phyloP scores from a whole-genome alignment of 2,329 filamentous ascomycete genomes.

The Penicillium sp. region DNA sequence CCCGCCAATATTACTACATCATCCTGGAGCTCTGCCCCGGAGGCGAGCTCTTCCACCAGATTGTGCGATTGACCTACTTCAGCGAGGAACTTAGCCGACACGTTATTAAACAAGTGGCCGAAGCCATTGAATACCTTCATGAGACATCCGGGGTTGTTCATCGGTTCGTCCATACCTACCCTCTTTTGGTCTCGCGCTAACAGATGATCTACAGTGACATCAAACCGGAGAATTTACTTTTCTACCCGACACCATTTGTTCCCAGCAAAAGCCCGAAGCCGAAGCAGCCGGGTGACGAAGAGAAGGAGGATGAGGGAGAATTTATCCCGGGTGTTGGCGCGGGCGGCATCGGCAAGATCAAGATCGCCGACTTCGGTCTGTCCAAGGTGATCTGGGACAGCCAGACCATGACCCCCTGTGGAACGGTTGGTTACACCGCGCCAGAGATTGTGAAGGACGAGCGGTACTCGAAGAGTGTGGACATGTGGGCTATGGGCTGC shows the following conservation, averaged over 20 bases:
- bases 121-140: constrained; percentile 89
- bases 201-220: constrained; percentile 52
- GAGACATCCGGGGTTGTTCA: constrained; percentile 95
- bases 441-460: constrained; percentile 99
- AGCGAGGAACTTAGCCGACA: constrained; percentile 93
- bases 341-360: constrained; percentile 91
- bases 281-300: constrained; percentile 83
- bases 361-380: constrained; percentile 96
- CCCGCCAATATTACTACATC: constrained; percentile 94
- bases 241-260: constrained; percentile 79
- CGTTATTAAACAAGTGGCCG: constrained; percentile 92
- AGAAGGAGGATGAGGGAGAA: constrained; percentile 95
- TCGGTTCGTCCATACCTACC: constrained; percentile 63
- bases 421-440: constrained; percentile 95
- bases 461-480: constrained; percentile 95
- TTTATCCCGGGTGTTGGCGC: constrained; percentile 78
- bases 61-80: constrained; percentile 96
- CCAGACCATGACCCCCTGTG: constrained; percentile 98
- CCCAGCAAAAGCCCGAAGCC: constrained; percentile 79
- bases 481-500: constrained; percentile 98
- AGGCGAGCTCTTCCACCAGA: constrained; percentile 97
- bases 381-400: constrained; percentile 99
- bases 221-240: constrained; percentile 96
- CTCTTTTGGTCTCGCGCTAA: constrained; percentile 7
- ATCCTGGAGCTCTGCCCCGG: constrained; percentile 92